phyloP scores from a whole-genome alignment of 306 rosid species.

The Trifolium repens region DNA sequence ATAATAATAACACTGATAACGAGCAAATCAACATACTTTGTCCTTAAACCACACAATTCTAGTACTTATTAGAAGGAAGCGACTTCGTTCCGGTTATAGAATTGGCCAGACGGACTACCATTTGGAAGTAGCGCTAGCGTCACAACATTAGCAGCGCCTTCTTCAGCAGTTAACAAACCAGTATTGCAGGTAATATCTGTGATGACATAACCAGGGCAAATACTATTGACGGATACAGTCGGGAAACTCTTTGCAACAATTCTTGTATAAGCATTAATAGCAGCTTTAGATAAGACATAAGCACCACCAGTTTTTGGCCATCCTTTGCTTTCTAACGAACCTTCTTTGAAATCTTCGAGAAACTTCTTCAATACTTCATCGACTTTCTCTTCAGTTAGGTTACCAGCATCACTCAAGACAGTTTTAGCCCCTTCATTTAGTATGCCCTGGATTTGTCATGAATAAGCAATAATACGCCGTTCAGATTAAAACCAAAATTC shows the following conservation, averaged over 20 bases:
- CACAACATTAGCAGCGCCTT: constrained; percentile 50
- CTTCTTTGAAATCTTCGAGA: constrained; percentile 47
- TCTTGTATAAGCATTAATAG: constrained; percentile 51
- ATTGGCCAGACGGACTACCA: constrained; percentile 47
- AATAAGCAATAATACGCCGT: not conserved
- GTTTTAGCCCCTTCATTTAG: constrained; percentile 47
- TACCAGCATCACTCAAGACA: constrained; percentile 42
- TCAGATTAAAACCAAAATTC: not conserved
- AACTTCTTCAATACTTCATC: constrained; percentile 43
- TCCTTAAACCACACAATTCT: not conserved
- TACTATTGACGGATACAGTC: constrained; percentile 38
- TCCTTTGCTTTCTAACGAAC: constrained; percentile 31
- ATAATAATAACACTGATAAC: not conserved
- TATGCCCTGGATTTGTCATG: constrained; percentile 29
- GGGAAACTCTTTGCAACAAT: constrained; percentile 47
- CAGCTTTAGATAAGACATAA: constrained; percentile 47
- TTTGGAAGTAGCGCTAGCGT: constrained; percentile 43
- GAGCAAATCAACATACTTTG: not conserved
- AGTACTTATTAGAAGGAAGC: not conserved
- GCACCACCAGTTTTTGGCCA: constrained; percentile 36
- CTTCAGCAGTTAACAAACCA: constrained; percentile 41
- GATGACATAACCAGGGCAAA: constrained; percentile 53
- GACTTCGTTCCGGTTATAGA: constrained; percentile 8
- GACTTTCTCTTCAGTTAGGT: constrained; percentile 47
- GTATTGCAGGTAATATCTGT: constrained; percentile 43